Evolutionary conservation across 2,329 filamentous ascomycete species (phyloP).

Genomic region (Pyricularia sp.): DNA sequence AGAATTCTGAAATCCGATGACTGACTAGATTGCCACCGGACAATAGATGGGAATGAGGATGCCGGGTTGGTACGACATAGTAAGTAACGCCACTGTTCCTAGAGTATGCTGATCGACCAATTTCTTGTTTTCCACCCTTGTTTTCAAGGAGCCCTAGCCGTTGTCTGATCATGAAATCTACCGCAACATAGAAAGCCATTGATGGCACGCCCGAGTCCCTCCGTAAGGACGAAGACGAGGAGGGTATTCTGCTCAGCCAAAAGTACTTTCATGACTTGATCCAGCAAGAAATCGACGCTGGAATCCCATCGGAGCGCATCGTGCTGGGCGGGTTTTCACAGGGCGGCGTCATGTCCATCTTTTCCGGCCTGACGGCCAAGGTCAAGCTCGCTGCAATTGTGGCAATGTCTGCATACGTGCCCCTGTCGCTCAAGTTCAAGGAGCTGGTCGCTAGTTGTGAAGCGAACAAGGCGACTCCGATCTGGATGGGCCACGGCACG

Average conservation of each 20-base stretch:
- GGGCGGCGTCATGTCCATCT: conserved; percentile 78
- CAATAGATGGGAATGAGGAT: conserved; percentile 32
- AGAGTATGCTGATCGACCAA: background rate
- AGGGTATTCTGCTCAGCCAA: conserved; percentile 63
- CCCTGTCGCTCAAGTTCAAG: conserved; percentile 45
- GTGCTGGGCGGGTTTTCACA: conserved; percentile 80
- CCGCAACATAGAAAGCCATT: conserved; percentile 10
- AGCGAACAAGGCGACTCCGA: conserved; percentile 65
- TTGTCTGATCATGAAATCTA: background rate
- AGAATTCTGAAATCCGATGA: background rate
- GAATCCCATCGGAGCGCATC: conserved; percentile 75
- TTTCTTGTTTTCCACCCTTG: background rate
- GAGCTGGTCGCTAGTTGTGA: conserved; percentile 28
- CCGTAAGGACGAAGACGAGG: conserved; percentile 42
- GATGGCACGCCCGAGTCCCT: conserved; percentile 18
- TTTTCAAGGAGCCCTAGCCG: background rate
- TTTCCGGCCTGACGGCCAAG: conserved; percentile 65
- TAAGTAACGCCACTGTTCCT: conserved; percentile 23
- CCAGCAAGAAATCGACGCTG: conserved; percentile 67
- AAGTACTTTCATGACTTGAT: conserved; percentile 74
- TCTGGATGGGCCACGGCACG: conserved; percentile 86
- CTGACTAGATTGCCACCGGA: background rate
- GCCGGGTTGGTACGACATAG: conserved; percentile 84
- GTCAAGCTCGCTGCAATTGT: conserved; percentile 81
- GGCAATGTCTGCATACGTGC: conserved; percentile 72